Conservation (phyloP, 371 early-diverging fungal species). For the Nematocida ironsii region DNA sequence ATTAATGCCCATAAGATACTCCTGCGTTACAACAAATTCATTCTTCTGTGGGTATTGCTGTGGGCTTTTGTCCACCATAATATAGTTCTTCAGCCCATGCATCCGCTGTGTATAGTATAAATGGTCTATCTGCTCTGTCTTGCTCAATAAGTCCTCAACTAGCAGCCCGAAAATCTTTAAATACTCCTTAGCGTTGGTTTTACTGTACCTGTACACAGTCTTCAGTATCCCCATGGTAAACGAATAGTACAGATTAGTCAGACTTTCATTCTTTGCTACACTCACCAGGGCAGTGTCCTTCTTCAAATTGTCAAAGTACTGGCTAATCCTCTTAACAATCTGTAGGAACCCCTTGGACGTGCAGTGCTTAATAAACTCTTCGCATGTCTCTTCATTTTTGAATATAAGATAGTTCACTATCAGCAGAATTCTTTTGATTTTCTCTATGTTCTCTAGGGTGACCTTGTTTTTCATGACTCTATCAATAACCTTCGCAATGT, state of each 20-base stretch:
- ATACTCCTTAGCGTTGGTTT: not conserved
- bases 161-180: not conserved
- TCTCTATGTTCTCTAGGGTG: constrained; percentile 10
- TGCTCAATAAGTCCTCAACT: not conserved
- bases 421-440: constrained; percentile 24
- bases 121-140: not conserved
- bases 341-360: constrained; percentile 9
- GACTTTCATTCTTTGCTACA: not conserved
- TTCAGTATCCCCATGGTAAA: constrained; percentile 35
- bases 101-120: constrained; percentile 2
- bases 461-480: constrained; percentile 4
- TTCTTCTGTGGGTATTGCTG: not conserved
- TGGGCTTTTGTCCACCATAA: constrained; percentile 16
- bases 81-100: constrained; percentile 33
- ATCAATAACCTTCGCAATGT: constrained; percentile 18
- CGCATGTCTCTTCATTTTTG: not conserved
- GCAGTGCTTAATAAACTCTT: constrained; percentile 20
- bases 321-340: not conserved
- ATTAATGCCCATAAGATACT: not conserved
- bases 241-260: constrained; percentile 32
- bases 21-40: not conserved
- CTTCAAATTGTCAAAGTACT: not conserved
- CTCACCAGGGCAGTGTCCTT: not conserved
- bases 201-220: not conserved
- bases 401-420: constrained; percentile 11